Evolutionary conservation across 176 grass and related monocot genomes (phyloP), one percentile per base, ranked within the genome.

Genomic region (Aegilops longissima): DNA sequence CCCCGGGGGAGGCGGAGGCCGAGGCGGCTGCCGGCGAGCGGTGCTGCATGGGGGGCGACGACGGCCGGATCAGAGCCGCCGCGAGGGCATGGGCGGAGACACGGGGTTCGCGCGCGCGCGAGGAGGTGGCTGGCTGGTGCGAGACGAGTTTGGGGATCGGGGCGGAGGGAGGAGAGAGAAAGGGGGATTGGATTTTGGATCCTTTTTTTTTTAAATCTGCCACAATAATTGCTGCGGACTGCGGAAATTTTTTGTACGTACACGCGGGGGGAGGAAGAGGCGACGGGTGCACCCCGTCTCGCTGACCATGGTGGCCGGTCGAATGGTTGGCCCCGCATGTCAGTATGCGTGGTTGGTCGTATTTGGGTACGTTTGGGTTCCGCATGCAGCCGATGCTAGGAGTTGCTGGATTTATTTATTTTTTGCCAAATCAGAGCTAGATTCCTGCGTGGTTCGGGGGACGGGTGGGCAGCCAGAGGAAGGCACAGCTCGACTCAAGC

Each of bases 51-150:
- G 69, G 6, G 39, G 12, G 36, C 21, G 64, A 63, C 71, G 81
- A 24, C 56, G 34, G 66, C 65, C 66, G 82, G 77, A 87, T 84
- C 73, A 84, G 84, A 61, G 20, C 18, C 51, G 73, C 39, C 44
- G 40, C 51, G 73, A 6, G 42, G 40, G 27, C 27, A 81, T 61
- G 31, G 73, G 54, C 77, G 62, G 49, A 80, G 36, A 23, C 18
- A 29, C 38, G 70, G 78, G 61, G 82, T 81, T 87, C 80, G 65
- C 86, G 83, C 77, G 85, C 82, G 77, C 77, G 85, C 82, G 77
- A 85, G 84, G 80, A 34, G 34, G 30, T 31, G 78, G 52, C 29
- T 73, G 66, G 39, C 29, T 39, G 66, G 56, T 34, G 56, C 31
- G n/a, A 36, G 21, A 63, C 9, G 70, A 78, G 88, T 59, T 40